Conservation (phyloP, 2,329 filamentous ascomycete genomes). For the Monosporascus sp. region DNA sequence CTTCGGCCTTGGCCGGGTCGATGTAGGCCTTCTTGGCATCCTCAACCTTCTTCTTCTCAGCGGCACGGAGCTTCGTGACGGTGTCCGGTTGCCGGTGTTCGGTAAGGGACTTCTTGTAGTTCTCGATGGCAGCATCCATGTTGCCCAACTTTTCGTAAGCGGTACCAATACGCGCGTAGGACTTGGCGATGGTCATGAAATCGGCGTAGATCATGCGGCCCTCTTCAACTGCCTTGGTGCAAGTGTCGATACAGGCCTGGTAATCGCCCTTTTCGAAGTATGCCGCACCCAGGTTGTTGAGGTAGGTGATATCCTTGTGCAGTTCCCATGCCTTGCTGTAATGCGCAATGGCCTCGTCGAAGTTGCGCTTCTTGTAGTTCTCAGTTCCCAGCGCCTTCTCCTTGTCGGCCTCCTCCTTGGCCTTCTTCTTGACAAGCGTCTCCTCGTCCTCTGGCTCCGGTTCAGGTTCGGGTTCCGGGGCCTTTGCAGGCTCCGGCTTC, state of each 20-base stretch:
- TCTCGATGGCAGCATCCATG: conserved; percentile 71
- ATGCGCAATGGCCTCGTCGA: conserved; percentile 89
- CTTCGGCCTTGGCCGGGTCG: conserved; percentile 86
- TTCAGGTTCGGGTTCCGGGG: conserved; percentile 52
- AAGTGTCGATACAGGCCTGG: conserved; percentile 77
- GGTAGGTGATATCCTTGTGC: conserved; percentile 93
- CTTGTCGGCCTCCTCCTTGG: conserved; percentile 87
- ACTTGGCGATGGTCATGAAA: conserved; percentile 98
- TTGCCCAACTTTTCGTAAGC: conserved; percentile 89
- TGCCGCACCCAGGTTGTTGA: conserved; percentile 92
- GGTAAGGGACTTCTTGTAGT: conserved; percentile 89
- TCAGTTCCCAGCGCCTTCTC: conserved; percentile 93
- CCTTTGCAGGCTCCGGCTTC: conserved; percentile 45
- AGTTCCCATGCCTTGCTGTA: conserved; percentile 93
- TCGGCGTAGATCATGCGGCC: conserved; percentile 86
- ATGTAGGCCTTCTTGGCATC: conserved; percentile 74
- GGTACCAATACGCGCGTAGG: conserved; percentile 92
- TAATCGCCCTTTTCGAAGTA: conserved; percentile 96
- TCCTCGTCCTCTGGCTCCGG: conserved; percentile 75
- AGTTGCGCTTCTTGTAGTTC: conserved; percentile 97
- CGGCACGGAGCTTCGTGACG: conserved; percentile 82
- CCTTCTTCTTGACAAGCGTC: conserved; percentile 74
- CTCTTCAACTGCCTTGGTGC: conserved; percentile 82
- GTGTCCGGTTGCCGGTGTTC: conserved; percentile 96
- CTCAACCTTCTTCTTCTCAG: conserved; percentile 81